Evolutionary conservation across 2,329 filamentous ascomycete genomes (phyloP).

Genomic region (Calycina herbarum): DNA sequence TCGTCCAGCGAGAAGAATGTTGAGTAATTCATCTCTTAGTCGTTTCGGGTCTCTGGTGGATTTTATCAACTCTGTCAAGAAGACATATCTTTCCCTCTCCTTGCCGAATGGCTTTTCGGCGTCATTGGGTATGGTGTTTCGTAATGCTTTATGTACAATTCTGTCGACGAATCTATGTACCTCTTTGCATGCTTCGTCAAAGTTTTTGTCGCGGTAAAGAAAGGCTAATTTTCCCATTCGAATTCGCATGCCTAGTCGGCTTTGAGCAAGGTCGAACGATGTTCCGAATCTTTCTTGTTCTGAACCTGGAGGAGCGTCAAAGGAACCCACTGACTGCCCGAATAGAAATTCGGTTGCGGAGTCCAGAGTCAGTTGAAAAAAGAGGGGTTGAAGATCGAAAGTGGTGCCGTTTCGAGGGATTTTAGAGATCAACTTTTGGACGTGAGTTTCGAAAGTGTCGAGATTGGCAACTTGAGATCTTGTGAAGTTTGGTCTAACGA

Average conservation of each 20-base stretch:
- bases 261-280: constrained; percentile 50
- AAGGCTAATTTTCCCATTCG: constrained; percentile 42
- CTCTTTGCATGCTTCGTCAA: constrained; percentile 36
- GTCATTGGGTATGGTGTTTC: constrained; percentile 29
- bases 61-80: constrained; percentile 57
- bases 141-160: constrained; percentile 45
- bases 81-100: constrained; percentile 49
- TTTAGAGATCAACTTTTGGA: constrained; percentile 57
- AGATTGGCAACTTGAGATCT: constrained; percentile 64
- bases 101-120: constrained; percentile 41
- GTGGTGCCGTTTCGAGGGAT: constrained; percentile 56
- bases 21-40: constrained; percentile 52
- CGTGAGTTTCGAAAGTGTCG: constrained; percentile 68
- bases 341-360: constrained; percentile 52
- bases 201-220: constrained; percentile 32
- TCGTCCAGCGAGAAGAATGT: constrained; percentile 56
- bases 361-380: constrained; percentile 57
- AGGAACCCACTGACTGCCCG: constrained; percentile 51
- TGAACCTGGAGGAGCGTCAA: constrained; percentile 26
- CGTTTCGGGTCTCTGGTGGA: constrained; percentile 46
- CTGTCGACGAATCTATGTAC: constrained; percentile 50
- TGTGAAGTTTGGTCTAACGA: constrained; percentile 55
- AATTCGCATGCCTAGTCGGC: constrained; percentile 41
- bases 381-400: constrained; percentile 63
- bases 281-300: constrained; percentile 44